Evolutionary conservation across 805 yeast genomes (phyloP), one percentile per base, ranked within the genome.

Genomic region (Sugiyamaella floridensis): DNA sequence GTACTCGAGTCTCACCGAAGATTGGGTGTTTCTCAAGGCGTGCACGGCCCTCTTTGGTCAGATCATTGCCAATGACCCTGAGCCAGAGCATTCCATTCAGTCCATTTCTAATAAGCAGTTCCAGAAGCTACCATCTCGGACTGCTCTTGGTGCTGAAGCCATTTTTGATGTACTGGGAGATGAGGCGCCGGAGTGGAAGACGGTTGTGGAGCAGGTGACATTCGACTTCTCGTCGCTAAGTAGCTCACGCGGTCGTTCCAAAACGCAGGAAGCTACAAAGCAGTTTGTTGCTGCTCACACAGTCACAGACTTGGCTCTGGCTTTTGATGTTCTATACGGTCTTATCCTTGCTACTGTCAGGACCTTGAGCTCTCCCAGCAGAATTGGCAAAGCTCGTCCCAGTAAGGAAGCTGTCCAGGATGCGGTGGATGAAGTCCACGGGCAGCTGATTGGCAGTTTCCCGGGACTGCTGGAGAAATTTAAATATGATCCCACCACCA

Each of bases 191-290:
- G 50, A 47, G 58, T 73, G 80, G 63, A 75, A 73, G 47, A 58
- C 68, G 16, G 59, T 79, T 11, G 55, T 76, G 1, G 65, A 70
- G 1, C 78, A 74, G 56, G 60, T 75, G 3, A 58, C 75, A 16
- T 68, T 71, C 45, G 87, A 58, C 40, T 57, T 57, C 49, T 52
- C 59, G 8, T 48, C 58, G 20, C 43, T 55, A 15, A 43, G 26
- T 15, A 32, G 4, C 26, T 40, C 43, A 34, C 19, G 34, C 6
- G 29, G 42, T 32, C 37, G 37, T 11, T 10, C n/a, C 3, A 32
- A 32, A 14, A 5, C 37, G 4, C n/a, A 32, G 14, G 41, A 32
- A 4, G 51, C 43, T 18, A 34, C 22, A 8, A 40, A 44, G 41
- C 18, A 26, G 15, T 50, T 28, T 40, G 32, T 55, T 18, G 9